A percentile compares a stretch with the other conserved stretches of the same genome.
These are phyloP conservation scores for Clausena lansium DNA, from an alignment of 345 rosid genomes.

Conservation along the genomic window DNA sequence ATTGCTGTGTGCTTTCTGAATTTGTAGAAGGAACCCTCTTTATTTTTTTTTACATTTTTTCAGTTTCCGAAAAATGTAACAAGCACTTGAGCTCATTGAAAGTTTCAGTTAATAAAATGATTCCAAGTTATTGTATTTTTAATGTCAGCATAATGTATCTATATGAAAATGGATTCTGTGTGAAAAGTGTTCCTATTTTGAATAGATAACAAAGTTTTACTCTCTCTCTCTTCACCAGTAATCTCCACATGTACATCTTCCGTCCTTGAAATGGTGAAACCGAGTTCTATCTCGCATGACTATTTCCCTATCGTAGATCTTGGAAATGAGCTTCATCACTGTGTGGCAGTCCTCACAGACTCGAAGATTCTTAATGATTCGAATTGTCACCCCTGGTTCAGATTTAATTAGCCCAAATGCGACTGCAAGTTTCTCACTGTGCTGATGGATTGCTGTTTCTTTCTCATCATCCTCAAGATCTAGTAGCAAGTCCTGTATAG, in stretches of 20 bases:
- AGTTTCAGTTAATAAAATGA: not conserved
- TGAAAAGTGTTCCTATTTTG: not conserved
- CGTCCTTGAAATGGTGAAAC: slow-evolving; percentile 55
- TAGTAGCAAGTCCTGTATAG: slow-evolving; percentile 28
- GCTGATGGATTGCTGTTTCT: slow-evolving; percentile 52
- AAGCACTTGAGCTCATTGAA: slow-evolving; percentile 11
- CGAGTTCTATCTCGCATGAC: slow-evolving; percentile 60
- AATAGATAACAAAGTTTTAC: not conserved
- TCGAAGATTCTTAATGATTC: slow-evolving; percentile 63
- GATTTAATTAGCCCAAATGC: slow-evolving; percentile 59
- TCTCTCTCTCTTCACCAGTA: slow-evolving; percentile 45
- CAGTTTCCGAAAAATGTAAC: slow-evolving; percentile 2
- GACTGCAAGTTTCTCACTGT: slow-evolving; percentile 66
- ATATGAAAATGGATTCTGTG: not conserved
- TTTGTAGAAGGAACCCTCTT: slow-evolving; percentile 6
- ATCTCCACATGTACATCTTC: slow-evolving; percentile 55
- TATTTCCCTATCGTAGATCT: slow-evolving; percentile 48
- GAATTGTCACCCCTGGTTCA: slow-evolving; percentile 37
- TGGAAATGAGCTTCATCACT: slow-evolving; percentile 54
- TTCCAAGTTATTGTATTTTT: slow-evolving; percentile 1
- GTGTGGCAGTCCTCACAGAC: slow-evolving; percentile 63
- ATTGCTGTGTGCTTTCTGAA: slow-evolving; percentile 7
- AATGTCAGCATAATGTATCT: not conserved
- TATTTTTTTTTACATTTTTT: not conserved
- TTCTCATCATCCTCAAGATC: slow-evolving; percentile 51